A percentile compares a stretch with the other conserved stretches of the same genome.
These are phyloP conservation scores for Knoxia roxburghii DNA, from an alignment of 257 asterid genomes.

Conservation along the genomic window DNA sequence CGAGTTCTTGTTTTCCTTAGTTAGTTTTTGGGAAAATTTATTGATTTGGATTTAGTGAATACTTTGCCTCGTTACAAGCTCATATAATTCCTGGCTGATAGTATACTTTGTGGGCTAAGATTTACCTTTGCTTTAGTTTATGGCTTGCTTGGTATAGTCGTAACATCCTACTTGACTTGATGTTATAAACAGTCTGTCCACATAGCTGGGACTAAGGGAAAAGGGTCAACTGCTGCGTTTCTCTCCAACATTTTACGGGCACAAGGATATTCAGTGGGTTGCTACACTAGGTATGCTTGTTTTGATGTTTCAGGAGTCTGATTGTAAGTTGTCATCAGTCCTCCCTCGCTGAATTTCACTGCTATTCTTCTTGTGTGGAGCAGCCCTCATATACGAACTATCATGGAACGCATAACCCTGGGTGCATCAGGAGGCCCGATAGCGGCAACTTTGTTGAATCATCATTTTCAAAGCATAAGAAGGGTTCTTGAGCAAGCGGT, in stretches of 20 bases:
- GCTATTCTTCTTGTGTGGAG: constrained; percentile 22
- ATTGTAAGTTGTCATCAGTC: constrained; percentile 4
- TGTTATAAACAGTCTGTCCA: constrained; percentile 56
- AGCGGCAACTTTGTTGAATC: constrained; percentile 46
- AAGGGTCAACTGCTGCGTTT: constrained; percentile 93
- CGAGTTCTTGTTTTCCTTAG: background rate
- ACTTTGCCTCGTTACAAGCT: background rate
- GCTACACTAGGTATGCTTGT: constrained; percentile 66
- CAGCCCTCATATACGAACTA: constrained; percentile 89
- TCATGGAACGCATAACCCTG: constrained; percentile 85
- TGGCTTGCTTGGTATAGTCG: background rate
- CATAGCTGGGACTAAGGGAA: constrained; percentile 95
- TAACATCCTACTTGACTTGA: background rate
- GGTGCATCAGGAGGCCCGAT: constrained; percentile 68
- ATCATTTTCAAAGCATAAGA: constrained; percentile 58
- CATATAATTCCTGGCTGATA: background rate
- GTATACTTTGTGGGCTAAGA: background rate
- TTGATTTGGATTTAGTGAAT: too few species aligned
- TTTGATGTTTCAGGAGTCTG: constrained; percentile 4
- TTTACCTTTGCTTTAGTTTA: background rate
- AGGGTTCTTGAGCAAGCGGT: constrained; percentile 49
- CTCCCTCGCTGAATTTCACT: constrained; percentile 2
- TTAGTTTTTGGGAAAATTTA: background rate
- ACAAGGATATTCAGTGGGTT: constrained; percentile 87
- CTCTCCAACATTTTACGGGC: constrained; percentile 79